Evolutionary conservation across 495 filamentous ascomycete genomes (phyloP).

Genomic region (Tuber calosporum): DNA sequence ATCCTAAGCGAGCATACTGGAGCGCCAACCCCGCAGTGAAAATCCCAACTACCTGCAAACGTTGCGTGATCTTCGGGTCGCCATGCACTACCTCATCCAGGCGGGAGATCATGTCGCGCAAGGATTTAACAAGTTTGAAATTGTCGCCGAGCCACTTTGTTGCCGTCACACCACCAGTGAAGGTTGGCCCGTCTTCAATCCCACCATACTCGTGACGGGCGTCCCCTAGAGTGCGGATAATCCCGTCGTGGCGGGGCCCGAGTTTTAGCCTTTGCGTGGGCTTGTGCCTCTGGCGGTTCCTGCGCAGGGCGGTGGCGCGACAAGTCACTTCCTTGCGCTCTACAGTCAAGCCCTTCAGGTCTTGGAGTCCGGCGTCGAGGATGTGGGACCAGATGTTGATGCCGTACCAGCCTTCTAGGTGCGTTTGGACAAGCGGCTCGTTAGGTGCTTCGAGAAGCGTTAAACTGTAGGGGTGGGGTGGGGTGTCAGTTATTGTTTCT

Average conservation of each 20-base stretch:
- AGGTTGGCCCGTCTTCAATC: constrained; percentile 33
- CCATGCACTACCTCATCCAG: constrained; percentile 26
- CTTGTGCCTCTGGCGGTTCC: constrained; percentile 26
- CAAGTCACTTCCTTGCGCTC: constrained; percentile 32
- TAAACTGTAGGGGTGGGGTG: constrained; percentile 4
- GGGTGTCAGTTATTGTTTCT: not conserved
- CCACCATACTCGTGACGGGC: constrained; percentile 28
- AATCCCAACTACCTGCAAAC: constrained; percentile 28
- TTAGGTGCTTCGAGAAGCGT: constrained; percentile 26
- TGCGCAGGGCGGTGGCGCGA: constrained; percentile 28
- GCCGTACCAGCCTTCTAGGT: constrained; percentile 34
- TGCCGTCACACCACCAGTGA: constrained; percentile 21
- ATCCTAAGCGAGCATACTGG: constrained; percentile 18
- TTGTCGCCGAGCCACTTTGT: constrained; percentile 27
- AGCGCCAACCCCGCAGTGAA: constrained; percentile 30
- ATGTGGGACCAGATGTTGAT: constrained; percentile 31
- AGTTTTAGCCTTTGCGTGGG: constrained; percentile 21
- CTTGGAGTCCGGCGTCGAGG: constrained; percentile 22
- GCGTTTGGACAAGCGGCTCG: constrained; percentile 22
- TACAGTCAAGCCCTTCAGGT: constrained; percentile 27
- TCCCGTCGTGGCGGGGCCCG: constrained; percentile 27
- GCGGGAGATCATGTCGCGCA: constrained; percentile 28
- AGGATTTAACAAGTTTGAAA: constrained; percentile 25
- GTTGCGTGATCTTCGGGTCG: constrained; percentile 6
- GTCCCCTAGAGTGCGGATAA: constrained; percentile 30